phyloP scores from a whole-genome alignment of 495 filamentous ascomycete genomes.

The Aspergillus nidulans region DNA sequence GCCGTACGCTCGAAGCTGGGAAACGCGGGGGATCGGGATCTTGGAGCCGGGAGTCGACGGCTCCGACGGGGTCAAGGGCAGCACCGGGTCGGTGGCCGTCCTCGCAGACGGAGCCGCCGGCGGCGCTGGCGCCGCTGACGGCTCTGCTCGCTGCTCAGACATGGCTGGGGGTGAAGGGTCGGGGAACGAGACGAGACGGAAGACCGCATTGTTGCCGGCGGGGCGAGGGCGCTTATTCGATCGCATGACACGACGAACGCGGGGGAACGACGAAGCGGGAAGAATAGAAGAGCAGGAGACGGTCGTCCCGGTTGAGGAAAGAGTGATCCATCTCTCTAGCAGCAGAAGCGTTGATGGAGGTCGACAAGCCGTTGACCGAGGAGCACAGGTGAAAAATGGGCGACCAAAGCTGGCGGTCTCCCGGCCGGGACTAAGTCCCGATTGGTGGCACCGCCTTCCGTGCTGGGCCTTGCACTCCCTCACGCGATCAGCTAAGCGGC shows the following conservation, averaged over 20 bases:
- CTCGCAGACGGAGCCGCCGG: background rate
- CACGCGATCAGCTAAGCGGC: no score
- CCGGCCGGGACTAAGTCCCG: no score
- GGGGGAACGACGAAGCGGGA: no score
- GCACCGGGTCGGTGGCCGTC: background rate
- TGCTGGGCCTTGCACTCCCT: no score
- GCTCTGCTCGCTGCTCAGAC: background rate
- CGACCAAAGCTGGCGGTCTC: no score
- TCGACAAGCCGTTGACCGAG: background rate
- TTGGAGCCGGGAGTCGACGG: constrained; percentile 15
- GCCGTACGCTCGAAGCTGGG: constrained; percentile 22
- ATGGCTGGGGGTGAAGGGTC: background rate
- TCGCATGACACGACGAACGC: background rate
- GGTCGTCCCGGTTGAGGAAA: background rate
- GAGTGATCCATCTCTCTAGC: background rate
- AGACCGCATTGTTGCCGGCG: background rate
- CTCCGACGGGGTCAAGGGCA: background rate
- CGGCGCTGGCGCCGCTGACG: no score
- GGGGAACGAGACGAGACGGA: constrained; percentile 3
- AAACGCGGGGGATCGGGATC: constrained; percentile 36
- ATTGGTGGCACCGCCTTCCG: no score
- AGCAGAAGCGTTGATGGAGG: background rate
- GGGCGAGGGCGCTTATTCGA: constrained; percentile 1
- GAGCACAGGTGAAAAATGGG: no score
- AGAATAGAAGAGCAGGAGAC: background rate